These are phyloP conservation scores for Sporopachydermia lactativora DNA, from an alignment of 805 yeast genomes.

Conservation along the genomic window DNA sequence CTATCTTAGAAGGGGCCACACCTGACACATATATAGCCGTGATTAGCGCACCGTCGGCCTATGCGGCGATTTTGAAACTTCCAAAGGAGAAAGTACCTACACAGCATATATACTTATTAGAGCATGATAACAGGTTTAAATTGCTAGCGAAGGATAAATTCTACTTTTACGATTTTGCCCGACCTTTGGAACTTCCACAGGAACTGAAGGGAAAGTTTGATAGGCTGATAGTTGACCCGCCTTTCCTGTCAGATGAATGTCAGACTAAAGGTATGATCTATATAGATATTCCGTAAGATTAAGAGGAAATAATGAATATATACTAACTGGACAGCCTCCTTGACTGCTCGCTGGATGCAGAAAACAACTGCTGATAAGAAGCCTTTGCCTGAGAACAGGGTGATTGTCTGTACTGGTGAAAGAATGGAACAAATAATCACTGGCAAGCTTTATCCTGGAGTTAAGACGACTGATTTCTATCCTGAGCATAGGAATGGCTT, in stretches of 20 bases:
- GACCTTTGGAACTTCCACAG: slow-evolving; percentile 48
- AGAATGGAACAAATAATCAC: slow-evolving; percentile 58
- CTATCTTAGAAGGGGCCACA: slow-evolving; percentile 65
- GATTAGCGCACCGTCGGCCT: slow-evolving; percentile 85
- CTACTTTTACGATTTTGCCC: slow-evolving; percentile 60
- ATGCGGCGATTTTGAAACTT: slow-evolving; percentile 58
- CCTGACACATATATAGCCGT: slow-evolving; percentile 56
- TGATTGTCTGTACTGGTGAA: slow-evolving; percentile 82
- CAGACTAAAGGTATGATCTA: slow-evolving; percentile 49
- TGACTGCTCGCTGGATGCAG: slow-evolving; percentile 48
- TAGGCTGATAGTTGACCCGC: slow-evolving; percentile 73
- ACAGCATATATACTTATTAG: slow-evolving; percentile 57
- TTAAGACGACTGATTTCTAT: slow-evolving; percentile 45
- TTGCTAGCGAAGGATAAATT: slow-evolving; percentile 52
- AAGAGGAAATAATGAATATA: slow-evolving; percentile 4
- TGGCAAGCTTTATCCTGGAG: slow-evolving; percentile 45
- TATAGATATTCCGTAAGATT: background rate
- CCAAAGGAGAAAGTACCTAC: slow-evolving; percentile 44
- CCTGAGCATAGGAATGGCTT: slow-evolving; percentile 81
- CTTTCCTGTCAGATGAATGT: slow-evolving; percentile 71
- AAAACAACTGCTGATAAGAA: slow-evolving; percentile 22
- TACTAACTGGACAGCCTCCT: slow-evolving; percentile 22
- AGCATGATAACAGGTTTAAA: slow-evolving; percentile 65
- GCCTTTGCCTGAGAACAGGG: slow-evolving; percentile 27
- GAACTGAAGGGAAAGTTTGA: slow-evolving; percentile 48